Percentiles rank a stretch among this genome's conserved stretches.
phyloP scores from a whole-genome alignment of 345 rosid genomes.

The Combretum micranthum region DNA sequence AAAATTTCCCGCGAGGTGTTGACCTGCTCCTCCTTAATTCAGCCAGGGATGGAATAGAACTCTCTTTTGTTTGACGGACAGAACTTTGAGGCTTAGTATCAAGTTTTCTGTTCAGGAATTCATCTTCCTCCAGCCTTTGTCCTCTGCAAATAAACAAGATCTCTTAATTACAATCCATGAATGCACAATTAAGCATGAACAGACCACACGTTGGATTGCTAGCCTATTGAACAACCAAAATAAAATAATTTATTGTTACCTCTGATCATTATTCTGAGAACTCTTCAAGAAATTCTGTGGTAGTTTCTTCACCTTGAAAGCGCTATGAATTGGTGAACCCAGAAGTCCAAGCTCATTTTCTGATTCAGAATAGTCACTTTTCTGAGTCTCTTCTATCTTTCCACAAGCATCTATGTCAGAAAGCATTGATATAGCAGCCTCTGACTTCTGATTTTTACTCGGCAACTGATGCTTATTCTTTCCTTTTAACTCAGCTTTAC shows the following conservation, averaged over 20 bases:
- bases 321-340: conserved; percentile 30
- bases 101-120: conserved; percentile 26
- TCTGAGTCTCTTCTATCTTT: conserved; percentile 50
- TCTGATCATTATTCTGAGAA: conserved; percentile 49
- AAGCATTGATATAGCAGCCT: conserved; percentile 35
- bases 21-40: conserved; percentile 71
- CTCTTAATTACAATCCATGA: too few species aligned
- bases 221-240: not conserved
- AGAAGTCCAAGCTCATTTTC: conserved; percentile 46
- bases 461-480: conserved; percentile 60
- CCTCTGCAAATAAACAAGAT: conserved; percentile 30
- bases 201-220: conserved; percentile 3
- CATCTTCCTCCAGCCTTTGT: conserved; percentile 32
- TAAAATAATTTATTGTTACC: conserved; percentile 25
- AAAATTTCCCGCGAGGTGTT: conserved; percentile 61
- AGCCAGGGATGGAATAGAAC: conserved; percentile 31
- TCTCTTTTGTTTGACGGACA: conserved; percentile 35
- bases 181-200: not conserved
- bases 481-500: conserved; percentile 49
- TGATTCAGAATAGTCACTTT: conserved; percentile 61
- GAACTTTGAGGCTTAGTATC: conserved; percentile 38
- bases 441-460: conserved; percentile 42
- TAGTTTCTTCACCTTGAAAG: conserved; percentile 38
- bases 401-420: conserved; percentile 36
- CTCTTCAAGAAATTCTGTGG: conserved; percentile 40